phyloP scores from a whole-genome alignment of 805 yeast species.

The Zygosaccharomyces gambellarensis region DNA sequence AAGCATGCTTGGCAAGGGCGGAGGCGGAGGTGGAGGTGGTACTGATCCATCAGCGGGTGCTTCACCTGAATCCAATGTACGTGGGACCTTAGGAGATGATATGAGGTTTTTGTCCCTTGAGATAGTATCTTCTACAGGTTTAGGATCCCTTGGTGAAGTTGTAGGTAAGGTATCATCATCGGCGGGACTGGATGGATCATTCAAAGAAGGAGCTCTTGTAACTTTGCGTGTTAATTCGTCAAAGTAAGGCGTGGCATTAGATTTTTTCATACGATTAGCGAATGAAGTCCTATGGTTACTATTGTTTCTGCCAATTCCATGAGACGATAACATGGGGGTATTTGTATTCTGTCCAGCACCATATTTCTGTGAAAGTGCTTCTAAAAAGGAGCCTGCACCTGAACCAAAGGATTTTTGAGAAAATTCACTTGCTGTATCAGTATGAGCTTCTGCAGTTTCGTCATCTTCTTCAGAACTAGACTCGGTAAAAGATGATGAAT shows the following conservation, averaged over 20 bases:
- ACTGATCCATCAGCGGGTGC: conserved; percentile 12
- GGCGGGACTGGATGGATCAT: not conserved
- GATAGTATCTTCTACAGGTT: conserved; percentile 25
- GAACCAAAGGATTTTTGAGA: conserved; percentile 11
- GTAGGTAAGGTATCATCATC: conserved; percentile 4
- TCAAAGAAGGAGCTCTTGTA: conserved; percentile 5
- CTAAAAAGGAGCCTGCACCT: conserved; percentile 29
- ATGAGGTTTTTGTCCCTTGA: conserved; percentile 13
- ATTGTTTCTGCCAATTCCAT: conserved; percentile 6
- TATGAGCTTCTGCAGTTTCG: conserved; percentile 6
- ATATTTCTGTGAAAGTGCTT: conserved; percentile 32
- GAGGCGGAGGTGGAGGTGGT: conserved; percentile 19
- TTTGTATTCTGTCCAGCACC: conserved; percentile 25
- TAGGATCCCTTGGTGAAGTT: conserved; percentile 16
- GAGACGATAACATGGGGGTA: conserved; percentile 3
- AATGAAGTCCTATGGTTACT: conserved; percentile 24
- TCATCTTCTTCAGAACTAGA: conserved; percentile 10
- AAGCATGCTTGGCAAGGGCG: conserved; percentile 18
- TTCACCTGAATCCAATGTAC: not conserved
- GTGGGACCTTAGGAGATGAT: conserved; percentile 1
- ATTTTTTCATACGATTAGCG: conserved; percentile 30
- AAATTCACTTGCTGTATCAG: conserved; percentile 7
- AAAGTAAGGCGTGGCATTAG: conserved; percentile 23
- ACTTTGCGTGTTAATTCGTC: conserved; percentile 27
- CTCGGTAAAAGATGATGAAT: conserved; percentile 10